Evolutionary conservation across 257 asterid species (phyloP).

Genomic region (Rubia yunnanensis): DNA sequence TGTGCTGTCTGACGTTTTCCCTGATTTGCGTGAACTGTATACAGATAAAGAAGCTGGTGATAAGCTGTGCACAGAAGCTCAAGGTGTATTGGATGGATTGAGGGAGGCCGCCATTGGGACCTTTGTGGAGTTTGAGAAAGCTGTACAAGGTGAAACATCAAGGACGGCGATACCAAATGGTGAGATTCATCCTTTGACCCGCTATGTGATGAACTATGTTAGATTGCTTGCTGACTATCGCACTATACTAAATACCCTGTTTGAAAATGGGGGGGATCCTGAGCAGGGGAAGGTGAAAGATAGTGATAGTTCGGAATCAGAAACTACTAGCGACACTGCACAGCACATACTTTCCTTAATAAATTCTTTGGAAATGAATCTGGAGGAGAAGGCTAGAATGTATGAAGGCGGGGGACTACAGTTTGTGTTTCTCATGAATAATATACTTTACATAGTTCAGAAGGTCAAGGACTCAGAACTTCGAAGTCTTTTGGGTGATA

Average conservation of each 20-base stretch:
- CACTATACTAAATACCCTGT: constrained; percentile 52
- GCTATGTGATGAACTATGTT: constrained; percentile 91
- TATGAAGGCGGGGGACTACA: too few species aligned
- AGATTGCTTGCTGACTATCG: constrained; percentile 83
- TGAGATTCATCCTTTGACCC: too few species aligned
- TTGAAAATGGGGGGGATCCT: constrained; percentile 35
- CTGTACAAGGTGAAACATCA: constrained; percentile 79
- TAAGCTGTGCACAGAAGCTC: constrained; percentile 72
- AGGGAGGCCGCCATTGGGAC: constrained; percentile 89
- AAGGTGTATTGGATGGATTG: constrained; percentile 63
- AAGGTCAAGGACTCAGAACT: constrained; percentile 89
- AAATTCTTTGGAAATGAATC: constrained; percentile 66
- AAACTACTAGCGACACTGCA: constrained; percentile 46
- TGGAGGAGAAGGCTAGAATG: too few species aligned
- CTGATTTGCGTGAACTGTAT: constrained; percentile 53
- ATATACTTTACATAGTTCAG: constrained; percentile 76
- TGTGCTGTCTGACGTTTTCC: constrained; percentile 50
- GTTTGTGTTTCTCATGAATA: too few species aligned
- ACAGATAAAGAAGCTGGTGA: constrained; percentile 70
- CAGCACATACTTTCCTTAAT: constrained; percentile 49
- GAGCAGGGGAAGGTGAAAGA: constrained; percentile 18
- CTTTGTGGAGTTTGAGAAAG: constrained; percentile 82
- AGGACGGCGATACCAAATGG: constrained; percentile 66
- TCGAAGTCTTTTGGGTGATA: constrained; percentile 69
- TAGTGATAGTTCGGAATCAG: constrained; percentile 34